These are phyloP conservation scores for Rubia yunnanensis DNA, from an alignment of 257 asterid genomes.

Conservation along the genomic window DNA sequence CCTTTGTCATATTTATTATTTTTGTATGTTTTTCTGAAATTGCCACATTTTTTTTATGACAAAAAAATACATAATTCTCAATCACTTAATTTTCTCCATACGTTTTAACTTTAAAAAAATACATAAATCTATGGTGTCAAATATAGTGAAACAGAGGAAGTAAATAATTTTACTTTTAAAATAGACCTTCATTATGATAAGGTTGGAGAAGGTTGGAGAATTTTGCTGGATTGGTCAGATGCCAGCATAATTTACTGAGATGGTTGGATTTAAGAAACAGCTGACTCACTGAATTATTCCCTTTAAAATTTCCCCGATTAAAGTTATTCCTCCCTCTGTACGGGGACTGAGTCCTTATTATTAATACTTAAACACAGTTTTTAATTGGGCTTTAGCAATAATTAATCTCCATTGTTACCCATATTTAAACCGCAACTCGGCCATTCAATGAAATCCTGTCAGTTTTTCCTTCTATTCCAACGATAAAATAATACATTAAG, in stretches of 20 bases:
- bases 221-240: constrained; percentile 26
- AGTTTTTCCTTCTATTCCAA: constrained; percentile 6
- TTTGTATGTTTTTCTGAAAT: too few species aligned
- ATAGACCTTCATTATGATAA: constrained; percentile 12
- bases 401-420: not conserved
- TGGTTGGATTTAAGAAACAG: constrained; percentile 17
- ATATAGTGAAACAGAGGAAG: too few species aligned
- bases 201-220: constrained; percentile 15
- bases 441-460: constrained; percentile 6
- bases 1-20: too few species aligned
- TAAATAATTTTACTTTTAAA: not conserved
- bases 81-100: too few species aligned
- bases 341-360: not conserved
- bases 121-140: too few species aligned
- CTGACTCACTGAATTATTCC: constrained; percentile 23
- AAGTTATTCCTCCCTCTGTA: constrained; percentile 18
- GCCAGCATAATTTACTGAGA: constrained; percentile 17
- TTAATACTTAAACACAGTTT: not conserved
- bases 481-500: constrained; percentile 9
- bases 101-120: too few species aligned
- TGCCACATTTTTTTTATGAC: too few species aligned
- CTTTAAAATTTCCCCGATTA: constrained; percentile 19
- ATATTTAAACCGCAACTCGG: not conserved
- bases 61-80: too few species aligned
- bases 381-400: not conserved